Percentiles rank a stretch among this genome's conserved stretches.
phyloP scores from a whole-genome alignment of 495 filamentous ascomycete species.

The Neurospora africana region DNA sequence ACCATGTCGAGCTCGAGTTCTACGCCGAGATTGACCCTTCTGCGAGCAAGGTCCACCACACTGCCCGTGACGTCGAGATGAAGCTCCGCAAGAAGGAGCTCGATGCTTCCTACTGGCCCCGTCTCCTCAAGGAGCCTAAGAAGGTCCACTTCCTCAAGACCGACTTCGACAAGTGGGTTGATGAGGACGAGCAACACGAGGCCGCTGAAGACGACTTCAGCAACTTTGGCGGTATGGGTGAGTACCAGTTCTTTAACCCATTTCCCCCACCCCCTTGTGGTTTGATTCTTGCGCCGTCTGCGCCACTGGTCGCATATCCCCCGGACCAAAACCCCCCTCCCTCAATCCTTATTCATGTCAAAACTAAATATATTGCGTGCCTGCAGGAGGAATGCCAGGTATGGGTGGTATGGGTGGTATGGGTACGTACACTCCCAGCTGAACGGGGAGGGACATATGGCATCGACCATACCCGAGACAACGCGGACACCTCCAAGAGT shows the following conservation, averaged over 20 bases:
- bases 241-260: conserved; percentile 13
- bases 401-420: conserved; percentile 30
- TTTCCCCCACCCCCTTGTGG: conserved; percentile 1
- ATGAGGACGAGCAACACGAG: conserved; percentile 97
- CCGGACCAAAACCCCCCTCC: not conserved
- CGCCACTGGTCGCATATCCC: not conserved
- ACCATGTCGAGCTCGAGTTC: conserved; percentile 79
- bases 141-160: conserved; percentile 97
- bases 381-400: conserved; percentile 35
- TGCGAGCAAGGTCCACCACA: conserved; percentile 74
- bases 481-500: not conserved
- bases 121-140: conserved; percentile 78
- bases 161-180: conserved; percentile 99
- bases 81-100: conserved; percentile 94
- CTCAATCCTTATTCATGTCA: not conserved
- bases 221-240: conserved; percentile 51
- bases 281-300: not conserved
- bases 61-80: conserved; percentile 72
- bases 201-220: conserved; percentile 74
- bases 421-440: conserved; percentile 29
- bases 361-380: conserved; percentile 6
- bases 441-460: not conserved
- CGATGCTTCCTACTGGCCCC: conserved; percentile 85
- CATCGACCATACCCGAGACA: conserved; percentile 4
- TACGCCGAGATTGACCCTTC: conserved; percentile 82